Conservation (phyloP, 257 asterid species). For the Linderniella brevidens region DNA sequence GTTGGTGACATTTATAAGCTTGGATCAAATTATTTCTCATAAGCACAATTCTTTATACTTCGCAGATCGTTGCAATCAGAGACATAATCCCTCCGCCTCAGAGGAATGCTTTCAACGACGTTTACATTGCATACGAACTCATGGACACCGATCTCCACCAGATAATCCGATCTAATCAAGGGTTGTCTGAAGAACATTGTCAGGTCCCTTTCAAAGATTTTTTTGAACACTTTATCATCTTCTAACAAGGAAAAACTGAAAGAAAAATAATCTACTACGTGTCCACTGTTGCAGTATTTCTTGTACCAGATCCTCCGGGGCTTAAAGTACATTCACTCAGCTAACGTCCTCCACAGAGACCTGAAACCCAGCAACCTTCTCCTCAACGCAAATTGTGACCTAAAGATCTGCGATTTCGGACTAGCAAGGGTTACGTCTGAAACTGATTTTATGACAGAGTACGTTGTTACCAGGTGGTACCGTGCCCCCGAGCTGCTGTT, state of each 20-base stretch:
- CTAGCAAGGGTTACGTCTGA: constrained; percentile 94
- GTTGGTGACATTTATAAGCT: constrained; percentile 4
- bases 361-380: constrained; percentile 97
- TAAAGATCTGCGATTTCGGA: constrained; percentile 94
- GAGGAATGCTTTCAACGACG: constrained; percentile 78
- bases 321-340: constrained; percentile 88
- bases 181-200: constrained; percentile 89
- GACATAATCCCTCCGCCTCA: constrained; percentile 91
- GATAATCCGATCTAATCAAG: constrained; percentile 91
- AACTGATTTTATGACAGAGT: constrained; percentile 90
- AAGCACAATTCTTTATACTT: constrained; percentile 11
- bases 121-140: constrained; percentile 89
- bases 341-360: constrained; percentile 92
- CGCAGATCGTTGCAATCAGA: constrained; percentile 87
- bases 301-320: constrained; percentile 98
- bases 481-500: constrained; percentile 84
- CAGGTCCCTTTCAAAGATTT: constrained; percentile 37
- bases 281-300: constrained; percentile 53
- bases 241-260: neutral
- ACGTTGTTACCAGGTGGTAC: constrained; percentile 98
- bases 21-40: neutral
- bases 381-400: constrained; percentile 89
- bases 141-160: constrained; percentile 99
- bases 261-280: no score
- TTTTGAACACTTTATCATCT: constrained; percentile 2